Percentiles rank a stretch among this genome's conserved stretches.
These are phyloP conservation scores for Pseudozyma sp. DNA, from an alignment of 1,284 basidiomycete genomes.

Conservation along the genomic window DNA sequence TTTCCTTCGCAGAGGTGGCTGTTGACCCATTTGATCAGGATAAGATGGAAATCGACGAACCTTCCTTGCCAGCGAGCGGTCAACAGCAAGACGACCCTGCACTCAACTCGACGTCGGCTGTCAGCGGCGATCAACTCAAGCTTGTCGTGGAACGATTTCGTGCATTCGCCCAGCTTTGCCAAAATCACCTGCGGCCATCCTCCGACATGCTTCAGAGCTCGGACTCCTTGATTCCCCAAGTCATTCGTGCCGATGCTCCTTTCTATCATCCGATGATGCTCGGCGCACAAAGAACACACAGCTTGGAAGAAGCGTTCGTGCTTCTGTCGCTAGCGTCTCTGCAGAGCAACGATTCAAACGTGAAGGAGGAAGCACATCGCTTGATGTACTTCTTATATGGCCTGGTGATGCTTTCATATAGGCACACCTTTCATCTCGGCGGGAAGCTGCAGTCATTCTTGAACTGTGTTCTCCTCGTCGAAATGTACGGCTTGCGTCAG, in stretches of 20 bases:
- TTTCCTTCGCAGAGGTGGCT: not conserved
- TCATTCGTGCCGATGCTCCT: constrained; percentile 17
- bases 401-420: constrained; percentile 35
- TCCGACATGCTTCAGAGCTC: constrained; percentile 25
- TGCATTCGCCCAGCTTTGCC: constrained; percentile 36
- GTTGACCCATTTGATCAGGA: not conserved
- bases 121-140: constrained; percentile 38
- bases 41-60: constrained; percentile 18
- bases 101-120: constrained; percentile 9
- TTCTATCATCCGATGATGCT: constrained; percentile 40
- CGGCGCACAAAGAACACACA: constrained; percentile 26
- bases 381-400: constrained; percentile 35
- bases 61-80: constrained; percentile 7
- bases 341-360: constrained; percentile 7
- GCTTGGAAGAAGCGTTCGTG: constrained; percentile 28
- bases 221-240: constrained; percentile 18
- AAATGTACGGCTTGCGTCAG: constrained; percentile 27
- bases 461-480: constrained; percentile 34
- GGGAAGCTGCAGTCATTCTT: constrained; percentile 24
- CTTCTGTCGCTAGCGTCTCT: constrained; percentile 32
- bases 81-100: constrained; percentile 26
- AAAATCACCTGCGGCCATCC: constrained; percentile 33
- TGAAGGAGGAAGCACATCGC: constrained; percentile 27
- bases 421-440: constrained; percentile 31
- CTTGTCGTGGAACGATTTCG: constrained; percentile 31